These are phyloP conservation scores for Colletotrichum chrysophilum DNA, from an alignment of 2,329 filamentous ascomycete genomes.

Conservation along the genomic window DNA sequence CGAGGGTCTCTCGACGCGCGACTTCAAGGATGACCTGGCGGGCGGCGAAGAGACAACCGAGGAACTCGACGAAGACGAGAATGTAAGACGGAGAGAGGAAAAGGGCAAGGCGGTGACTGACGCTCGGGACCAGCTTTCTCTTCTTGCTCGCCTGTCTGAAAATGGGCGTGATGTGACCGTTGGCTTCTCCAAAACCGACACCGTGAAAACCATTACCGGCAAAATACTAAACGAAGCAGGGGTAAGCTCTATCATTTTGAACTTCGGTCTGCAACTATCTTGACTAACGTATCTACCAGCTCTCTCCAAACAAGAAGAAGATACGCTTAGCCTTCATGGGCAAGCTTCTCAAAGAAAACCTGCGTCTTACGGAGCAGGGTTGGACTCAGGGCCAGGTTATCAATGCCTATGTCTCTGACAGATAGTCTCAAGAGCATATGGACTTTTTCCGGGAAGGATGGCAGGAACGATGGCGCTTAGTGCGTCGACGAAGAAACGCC, in stretches of 20 bases:
- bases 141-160: constrained; percentile 71
- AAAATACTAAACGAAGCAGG: constrained; percentile 68
- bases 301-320: constrained; percentile 58
- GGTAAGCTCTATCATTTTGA: constrained; percentile 52
- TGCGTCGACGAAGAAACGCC: neutral
- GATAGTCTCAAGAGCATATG: constrained; percentile 32
- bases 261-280: neutral
- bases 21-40: constrained; percentile 45
- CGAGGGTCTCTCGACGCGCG: constrained; percentile 3
- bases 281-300: constrained; percentile 41
- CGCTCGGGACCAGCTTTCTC: constrained; percentile 58
- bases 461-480: neutral
- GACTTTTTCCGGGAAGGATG: neutral
- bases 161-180: constrained; percentile 68
- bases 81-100: constrained; percentile 52
- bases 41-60: constrained; percentile 32
- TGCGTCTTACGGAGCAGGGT: constrained; percentile 70
- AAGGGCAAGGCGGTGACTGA: constrained; percentile 64
- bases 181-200: constrained; percentile 62
- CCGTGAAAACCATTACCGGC: constrained; percentile 66
- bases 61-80: constrained; percentile 36
- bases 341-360: constrained; percentile 74
- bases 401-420: constrained; percentile 74
- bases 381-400: constrained; percentile 79
- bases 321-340: constrained; percentile 83